Base-by-base conservation (phyloP, 208 protist genomes). In the Trypanosoma lewisi region DNA sequence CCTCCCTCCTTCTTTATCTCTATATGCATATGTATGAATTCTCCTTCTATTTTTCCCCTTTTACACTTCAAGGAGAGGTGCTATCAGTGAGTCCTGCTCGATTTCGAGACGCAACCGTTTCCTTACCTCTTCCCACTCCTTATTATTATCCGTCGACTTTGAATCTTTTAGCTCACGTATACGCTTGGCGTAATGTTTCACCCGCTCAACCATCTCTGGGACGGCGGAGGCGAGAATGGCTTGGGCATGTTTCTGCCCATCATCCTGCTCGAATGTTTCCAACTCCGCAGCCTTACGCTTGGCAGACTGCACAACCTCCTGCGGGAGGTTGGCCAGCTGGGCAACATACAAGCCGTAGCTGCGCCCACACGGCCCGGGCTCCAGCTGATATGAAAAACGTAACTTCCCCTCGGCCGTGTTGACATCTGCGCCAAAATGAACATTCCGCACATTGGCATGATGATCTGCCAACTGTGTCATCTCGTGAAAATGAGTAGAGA, bases 401-500 rank as follows among this genome's bases (percentile, higher is more conserved):
- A 97, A 67, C 47, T 80, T 90, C 23, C 78, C 82, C 9, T 70
- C 78, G 4, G 65, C 70, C 42, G 82, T 78, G 64, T 90, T 75
- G 28, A 85, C 78, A 36, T 87, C 77, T 11, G 86, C 92, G 16
- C 81, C 87, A 70, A 97, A 94, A 69, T 96, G 89, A 16, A 78
- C 67, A 70, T 97, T 97, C 28, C 53, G 56, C 41, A 91, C 53
- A 21, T 78, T 70, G 2, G 54, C 39, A 44, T 80, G 82, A 37
- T 82, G 49, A 56, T 63, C 70, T 23, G 81, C 78, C 4, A 99
- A 79, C 42, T 85, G 87, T 14, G 98, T 99, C 27, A 99, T 86
- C 83, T 99, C 98, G 75, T 99, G 99, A 77, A 99, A 99, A 82
- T 99, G 99, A 14, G 98, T 99, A 16, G 99, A 99, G 77, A 99